Evolutionary conservation across 176 grass and related monocot species (phyloP).

Genomic region (Juncus effusus): DNA sequence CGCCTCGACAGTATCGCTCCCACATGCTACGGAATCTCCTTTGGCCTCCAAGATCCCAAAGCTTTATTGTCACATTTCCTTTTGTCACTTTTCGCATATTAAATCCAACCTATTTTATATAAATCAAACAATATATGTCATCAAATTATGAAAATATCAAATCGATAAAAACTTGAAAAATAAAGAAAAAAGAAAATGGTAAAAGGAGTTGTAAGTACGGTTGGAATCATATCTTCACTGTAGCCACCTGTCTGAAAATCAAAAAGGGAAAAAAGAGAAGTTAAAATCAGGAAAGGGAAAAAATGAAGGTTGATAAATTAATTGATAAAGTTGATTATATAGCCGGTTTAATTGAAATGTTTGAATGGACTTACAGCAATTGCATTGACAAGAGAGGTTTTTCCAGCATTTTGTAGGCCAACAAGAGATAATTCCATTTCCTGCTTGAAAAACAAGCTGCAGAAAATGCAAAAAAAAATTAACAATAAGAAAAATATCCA

Average conservation of each 20-base stretch:
- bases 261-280: slow-evolving; percentile 32
- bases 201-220: slow-evolving; percentile 40
- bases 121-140: background rate
- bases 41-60: slow-evolving; percentile 98
- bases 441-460: slow-evolving; percentile 96
- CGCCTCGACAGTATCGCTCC: slow-evolving; percentile 96
- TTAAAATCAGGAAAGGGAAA: slow-evolving; percentile 32
- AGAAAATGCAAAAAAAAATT: background rate
- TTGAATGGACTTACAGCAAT: slow-evolving; percentile 55
- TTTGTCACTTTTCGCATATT: slow-evolving; percentile 99
- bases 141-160: slow-evolving; percentile 4
- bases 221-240: slow-evolving; percentile 99
- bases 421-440: slow-evolving; percentile 97
- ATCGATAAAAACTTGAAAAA: background rate
- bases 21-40: slow-evolving; percentile 96
- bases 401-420: slow-evolving; percentile 95
- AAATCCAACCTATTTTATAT: slow-evolving; percentile 63
- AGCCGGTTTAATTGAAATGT: too few relatives aligned
- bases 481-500: background rate
- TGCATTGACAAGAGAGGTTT: slow-evolving; percentile 92
- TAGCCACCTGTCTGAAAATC: slow-evolving; percentile 87
- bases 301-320: slow-evolving; percentile 30
- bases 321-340: slow-evolving; percentile 4
- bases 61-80: slow-evolving; percentile 99
- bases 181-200: background rate